phyloP scores from a whole-genome alignment of 2,329 filamentous ascomycete species.

The Didymella sp. region DNA sequence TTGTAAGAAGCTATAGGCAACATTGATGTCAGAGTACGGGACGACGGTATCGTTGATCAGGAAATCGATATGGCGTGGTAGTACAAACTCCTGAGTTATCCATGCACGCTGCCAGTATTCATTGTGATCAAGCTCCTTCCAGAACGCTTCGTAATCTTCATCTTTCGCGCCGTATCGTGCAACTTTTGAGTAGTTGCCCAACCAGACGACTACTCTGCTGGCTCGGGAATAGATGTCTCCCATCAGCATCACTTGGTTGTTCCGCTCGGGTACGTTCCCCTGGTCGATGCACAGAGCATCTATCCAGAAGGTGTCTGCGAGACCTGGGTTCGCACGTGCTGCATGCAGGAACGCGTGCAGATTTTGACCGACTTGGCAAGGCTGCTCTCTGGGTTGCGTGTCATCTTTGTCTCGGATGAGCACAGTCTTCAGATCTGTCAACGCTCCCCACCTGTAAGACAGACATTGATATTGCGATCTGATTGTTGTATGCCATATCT shows the following conservation, averaged over 20 bases:
- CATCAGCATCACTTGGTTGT: no score
- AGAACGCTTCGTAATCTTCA: background rate
- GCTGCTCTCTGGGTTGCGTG: no score
- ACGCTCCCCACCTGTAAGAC: no score
- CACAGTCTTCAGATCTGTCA: no score
- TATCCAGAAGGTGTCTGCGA: background rate
- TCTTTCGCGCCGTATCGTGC: background rate
- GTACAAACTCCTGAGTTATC: background rate
- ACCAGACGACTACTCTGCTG: no score
- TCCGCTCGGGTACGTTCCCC: no score
- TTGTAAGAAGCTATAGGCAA: background rate
- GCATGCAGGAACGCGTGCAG: background rate
- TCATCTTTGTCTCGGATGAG: no score
- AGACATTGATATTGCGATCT: no score
- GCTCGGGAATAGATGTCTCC: no score
- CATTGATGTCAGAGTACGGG: background rate
- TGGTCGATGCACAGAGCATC: conserved; percentile 1
- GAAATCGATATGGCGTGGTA: background rate
- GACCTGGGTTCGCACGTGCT: background rate
- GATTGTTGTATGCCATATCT: no score
- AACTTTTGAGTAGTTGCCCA: background rate
- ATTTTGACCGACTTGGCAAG: no score
- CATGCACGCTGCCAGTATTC: conserved; percentile 1
- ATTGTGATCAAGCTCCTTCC: background rate
- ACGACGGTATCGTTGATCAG: background rate